Evolutionary conservation across 305 asterid genomes (phyloP).

Genomic region (Fraxinus sp.): DNA sequence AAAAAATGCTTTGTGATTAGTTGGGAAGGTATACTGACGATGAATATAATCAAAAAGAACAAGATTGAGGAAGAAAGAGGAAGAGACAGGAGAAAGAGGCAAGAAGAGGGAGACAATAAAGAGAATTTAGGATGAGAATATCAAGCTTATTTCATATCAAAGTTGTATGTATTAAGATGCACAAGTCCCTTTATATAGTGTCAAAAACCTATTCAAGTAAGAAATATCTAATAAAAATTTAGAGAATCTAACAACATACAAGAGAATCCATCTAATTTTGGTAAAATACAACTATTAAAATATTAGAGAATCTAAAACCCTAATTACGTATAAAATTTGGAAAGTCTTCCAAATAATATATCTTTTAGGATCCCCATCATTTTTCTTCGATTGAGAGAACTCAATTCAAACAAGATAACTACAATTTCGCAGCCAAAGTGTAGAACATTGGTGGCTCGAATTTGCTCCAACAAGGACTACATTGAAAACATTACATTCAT

Average conservation of each 20-base stretch:
- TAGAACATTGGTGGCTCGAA: not conserved
- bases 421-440: not conserved
- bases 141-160: not conserved
- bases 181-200: not conserved
- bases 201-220: not conserved
- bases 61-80: not conserved
- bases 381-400: not conserved
- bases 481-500: not conserved
- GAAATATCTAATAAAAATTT: too few relatives aligned
- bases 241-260: not conserved
- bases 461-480: not conserved
- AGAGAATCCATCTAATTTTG: not conserved
- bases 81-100: not conserved
- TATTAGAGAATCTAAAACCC: not conserved
- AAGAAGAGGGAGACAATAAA: not conserved
- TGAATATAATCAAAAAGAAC: not conserved
- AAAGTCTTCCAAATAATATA: not conserved
- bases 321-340: not conserved
- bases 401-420: not conserved
- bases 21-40: not conserved
- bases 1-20: not conserved
- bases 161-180: not conserved
- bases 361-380: not conserved
- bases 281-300: not conserved
- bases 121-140: not conserved